Evolutionary conservation across 2,329 filamentous ascomycete genomes (phyloP).

Genomic region (Chrysoporthe puriensis): DNA sequence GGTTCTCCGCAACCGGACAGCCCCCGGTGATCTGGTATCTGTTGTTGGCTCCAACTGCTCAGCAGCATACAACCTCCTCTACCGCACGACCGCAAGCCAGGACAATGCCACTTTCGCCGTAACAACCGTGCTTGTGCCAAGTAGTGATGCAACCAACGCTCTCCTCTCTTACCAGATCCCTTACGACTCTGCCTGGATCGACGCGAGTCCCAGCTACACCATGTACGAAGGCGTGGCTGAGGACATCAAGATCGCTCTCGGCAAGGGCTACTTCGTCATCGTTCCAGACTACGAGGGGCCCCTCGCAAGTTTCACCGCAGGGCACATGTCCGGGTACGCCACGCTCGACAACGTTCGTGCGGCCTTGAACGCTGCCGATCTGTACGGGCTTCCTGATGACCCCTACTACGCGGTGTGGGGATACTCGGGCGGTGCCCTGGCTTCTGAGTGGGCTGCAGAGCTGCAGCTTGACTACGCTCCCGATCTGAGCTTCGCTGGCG

Average conservation of each 20-base stretch:
- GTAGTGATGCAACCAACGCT: constrained; percentile 30
- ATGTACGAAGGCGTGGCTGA: constrained; percentile 35
- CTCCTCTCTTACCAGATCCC: constrained; percentile 48
- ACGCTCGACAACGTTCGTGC: constrained; percentile 49
- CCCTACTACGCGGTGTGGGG: constrained; percentile 52
- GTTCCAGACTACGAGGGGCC: constrained; percentile 51
- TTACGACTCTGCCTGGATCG: constrained; percentile 43
- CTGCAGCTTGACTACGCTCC: constrained; percentile 52
- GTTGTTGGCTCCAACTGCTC: constrained; percentile 19
- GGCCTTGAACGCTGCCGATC: constrained; percentile 35
- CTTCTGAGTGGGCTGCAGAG: constrained; percentile 54
- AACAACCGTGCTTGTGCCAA: constrained; percentile 39
- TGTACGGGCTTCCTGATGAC: constrained; percentile 37
- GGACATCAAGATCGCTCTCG: constrained; percentile 42
- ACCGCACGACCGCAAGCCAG: constrained; percentile 40
- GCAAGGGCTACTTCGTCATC: constrained; percentile 48
- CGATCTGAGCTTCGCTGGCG: constrained; percentile 49
- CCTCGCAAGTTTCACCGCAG: constrained; percentile 46
- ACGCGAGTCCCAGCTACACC: constrained; percentile 44
- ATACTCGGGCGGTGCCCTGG: constrained; percentile 56
- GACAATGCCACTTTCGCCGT: constrained; percentile 41
- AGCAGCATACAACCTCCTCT: constrained; percentile 40
- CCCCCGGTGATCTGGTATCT: neutral
- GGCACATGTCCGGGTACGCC: constrained; percentile 46
- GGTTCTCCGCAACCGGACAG: constrained; percentile 22